A percentile compares a stretch with the other conserved stretches of the same genome.
These are phyloP conservation scores for Magnusiomyces suaveolens DNA, from an alignment of 1,139 yeast genomes.

Conservation along the genomic window DNA sequence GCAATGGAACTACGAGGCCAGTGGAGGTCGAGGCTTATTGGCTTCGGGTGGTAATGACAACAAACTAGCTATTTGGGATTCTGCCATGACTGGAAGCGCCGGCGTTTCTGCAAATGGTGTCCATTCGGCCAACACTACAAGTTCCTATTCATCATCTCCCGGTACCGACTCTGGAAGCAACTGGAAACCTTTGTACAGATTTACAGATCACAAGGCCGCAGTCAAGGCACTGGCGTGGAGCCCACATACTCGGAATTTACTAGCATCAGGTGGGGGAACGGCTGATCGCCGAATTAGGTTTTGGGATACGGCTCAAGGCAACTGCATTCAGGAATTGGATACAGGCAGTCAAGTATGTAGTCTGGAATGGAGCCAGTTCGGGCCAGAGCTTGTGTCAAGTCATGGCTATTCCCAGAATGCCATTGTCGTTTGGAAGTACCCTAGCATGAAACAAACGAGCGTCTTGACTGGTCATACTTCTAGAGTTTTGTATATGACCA, in stretches of 20 bases:
- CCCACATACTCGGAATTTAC: slow-evolving; percentile 86
- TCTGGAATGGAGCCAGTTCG: slow-evolving; percentile 83
- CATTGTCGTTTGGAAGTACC: slow-evolving; percentile 89
- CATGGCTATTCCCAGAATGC: slow-evolving; percentile 93
- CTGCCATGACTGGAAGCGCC: not conserved
- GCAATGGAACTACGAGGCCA: slow-evolving; percentile 81
- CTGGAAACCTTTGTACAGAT: slow-evolving; percentile 58
- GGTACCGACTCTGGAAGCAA: slow-evolving; percentile 59
- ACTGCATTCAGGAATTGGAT: slow-evolving; percentile 64
- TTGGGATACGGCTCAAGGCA: slow-evolving; percentile 85
- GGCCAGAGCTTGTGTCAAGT: slow-evolving; percentile 86
- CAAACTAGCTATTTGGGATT: slow-evolving; percentile 56
- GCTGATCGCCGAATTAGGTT: slow-evolving; percentile 84
- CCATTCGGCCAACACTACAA: not conserved
- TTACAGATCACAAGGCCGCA: slow-evolving; percentile 85
- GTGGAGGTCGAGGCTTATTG: slow-evolving; percentile 29
- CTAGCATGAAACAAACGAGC: slow-evolving; percentile 86
- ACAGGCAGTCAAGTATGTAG: slow-evolving; percentile 97
- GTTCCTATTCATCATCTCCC: not conserved
- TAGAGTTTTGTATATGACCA: slow-evolving; percentile 76
- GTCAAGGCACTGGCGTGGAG: slow-evolving; percentile 97
- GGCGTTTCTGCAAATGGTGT: not conserved
- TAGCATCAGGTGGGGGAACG: slow-evolving; percentile 97
- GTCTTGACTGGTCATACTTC: slow-evolving; percentile 91
- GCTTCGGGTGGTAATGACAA: slow-evolving; percentile 96